phyloP scores from a whole-genome alignment of 2,329 filamentous ascomycete species.

The Venturia aucupariae region DNA sequence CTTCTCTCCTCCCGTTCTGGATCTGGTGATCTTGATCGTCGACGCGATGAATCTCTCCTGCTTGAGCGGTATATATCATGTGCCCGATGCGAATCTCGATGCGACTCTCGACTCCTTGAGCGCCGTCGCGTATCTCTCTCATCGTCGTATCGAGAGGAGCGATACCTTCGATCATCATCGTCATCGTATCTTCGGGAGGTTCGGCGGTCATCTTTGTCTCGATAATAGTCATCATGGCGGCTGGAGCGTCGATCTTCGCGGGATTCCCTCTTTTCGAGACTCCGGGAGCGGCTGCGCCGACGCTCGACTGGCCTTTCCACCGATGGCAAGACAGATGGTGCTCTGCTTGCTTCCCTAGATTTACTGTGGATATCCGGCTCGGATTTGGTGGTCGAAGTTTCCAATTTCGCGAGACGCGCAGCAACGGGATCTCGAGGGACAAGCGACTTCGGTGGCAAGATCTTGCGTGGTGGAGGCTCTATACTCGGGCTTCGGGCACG shows the following conservation, averaged over 20 bases:
- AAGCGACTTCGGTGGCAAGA: constrained; percentile 27
- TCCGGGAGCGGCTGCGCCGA: constrained; percentile 22
- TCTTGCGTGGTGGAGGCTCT: constrained; percentile 34
- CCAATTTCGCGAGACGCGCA: constrained; percentile 20
- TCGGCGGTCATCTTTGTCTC: background rate
- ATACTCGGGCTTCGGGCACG: constrained; percentile 36
- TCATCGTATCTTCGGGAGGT: constrained; percentile 19
- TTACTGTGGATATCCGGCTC: constrained; percentile 15
- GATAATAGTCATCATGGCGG: constrained; percentile 16
- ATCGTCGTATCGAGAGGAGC: constrained; percentile 19
- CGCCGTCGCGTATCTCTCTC: constrained; percentile 10
- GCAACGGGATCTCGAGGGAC: constrained; percentile 21
- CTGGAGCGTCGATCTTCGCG: constrained; percentile 13
- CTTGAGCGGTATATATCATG: constrained; percentile 8
- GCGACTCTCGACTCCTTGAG: background rate
- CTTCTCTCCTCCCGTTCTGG: background rate
- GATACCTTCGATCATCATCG: constrained; percentile 6
- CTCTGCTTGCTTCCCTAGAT: constrained; percentile 21
- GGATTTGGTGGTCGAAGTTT: constrained; percentile 18
- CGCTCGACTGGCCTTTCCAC: constrained; percentile 16
- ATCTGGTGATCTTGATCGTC: constrained; percentile 1
- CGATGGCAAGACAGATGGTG: constrained; percentile 7
- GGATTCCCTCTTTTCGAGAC: constrained; percentile 15
- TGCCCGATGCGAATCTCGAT: background rate
- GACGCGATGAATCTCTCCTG: background rate